Conservation (phyloP, 352 stramenopile species). For the Pythium scleroteichum region DNA sequence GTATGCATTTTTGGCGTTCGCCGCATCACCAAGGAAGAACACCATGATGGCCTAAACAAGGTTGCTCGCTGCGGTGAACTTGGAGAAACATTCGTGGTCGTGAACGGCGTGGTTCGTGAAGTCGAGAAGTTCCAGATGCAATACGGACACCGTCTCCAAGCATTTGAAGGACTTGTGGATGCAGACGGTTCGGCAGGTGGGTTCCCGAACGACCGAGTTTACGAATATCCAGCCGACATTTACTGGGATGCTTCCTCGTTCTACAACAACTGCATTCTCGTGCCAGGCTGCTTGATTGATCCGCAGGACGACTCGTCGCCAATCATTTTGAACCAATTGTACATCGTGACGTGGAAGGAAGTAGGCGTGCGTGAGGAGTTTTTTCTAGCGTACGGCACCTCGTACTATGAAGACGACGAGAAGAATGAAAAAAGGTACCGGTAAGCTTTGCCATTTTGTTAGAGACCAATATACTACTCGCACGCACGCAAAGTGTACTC, state of each 20-base stretch:
- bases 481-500: slow-evolving; percentile 17
- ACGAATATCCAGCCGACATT: slow-evolving; percentile 81
- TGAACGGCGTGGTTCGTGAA: slow-evolving; percentile 83
- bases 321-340: slow-evolving; percentile 84
- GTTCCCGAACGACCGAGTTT: slow-evolving; percentile 87
- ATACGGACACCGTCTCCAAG: slow-evolving; percentile 79
- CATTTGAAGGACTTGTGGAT: slow-evolving; percentile 84
- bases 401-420: slow-evolving; percentile 87
- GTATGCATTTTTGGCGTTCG: slow-evolving; percentile 88
- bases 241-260: slow-evolving; percentile 89
- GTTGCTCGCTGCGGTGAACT: slow-evolving; percentile 81
- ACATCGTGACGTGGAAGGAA: slow-evolving; percentile 90
- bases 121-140: slow-evolving; percentile 89
- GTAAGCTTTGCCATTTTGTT: slow-evolving; percentile 19
- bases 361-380: slow-evolving; percentile 83
- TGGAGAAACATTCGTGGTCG: slow-evolving; percentile 86
- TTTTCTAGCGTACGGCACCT: slow-evolving; percentile 87
- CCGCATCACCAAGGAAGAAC: slow-evolving; percentile 85
- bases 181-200: slow-evolving; percentile 81
- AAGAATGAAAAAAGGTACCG: slow-evolving; percentile 42
- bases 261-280: slow-evolving; percentile 91
- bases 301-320: slow-evolving; percentile 73
- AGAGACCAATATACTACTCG: slow-evolving; percentile 3
- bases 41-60: slow-evolving; percentile 88
- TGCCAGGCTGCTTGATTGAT: slow-evolving; percentile 80